Evolutionary conservation across 2,329 filamentous ascomycete species (phyloP), one percentile per base, ranked within the genome.

Genomic region (Exophiala viscosa): DNA sequence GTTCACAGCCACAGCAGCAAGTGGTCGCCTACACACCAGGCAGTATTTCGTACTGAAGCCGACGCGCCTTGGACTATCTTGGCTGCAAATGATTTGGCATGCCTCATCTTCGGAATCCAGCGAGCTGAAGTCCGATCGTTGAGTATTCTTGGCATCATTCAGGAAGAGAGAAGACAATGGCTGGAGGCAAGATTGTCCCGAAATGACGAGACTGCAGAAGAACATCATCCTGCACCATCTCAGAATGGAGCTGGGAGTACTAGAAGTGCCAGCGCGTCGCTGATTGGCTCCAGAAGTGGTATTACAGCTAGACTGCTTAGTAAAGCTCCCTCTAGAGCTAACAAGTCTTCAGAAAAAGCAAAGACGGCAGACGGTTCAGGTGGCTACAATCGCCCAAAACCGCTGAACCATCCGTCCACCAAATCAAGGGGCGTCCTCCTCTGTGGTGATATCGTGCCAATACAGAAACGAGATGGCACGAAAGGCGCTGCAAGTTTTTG

Each of bases 71-170:
- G 90, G 88, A 99, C 92, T 1, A 96, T 99, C 54, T 81, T 96
- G 48, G 89, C 93, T 2, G 93, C 93, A 45, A 99, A 99, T 67
- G 93, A 99, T 67, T 77, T 99, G 44, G 93, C 93, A 14, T 99
- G 93, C 70, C 77, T 99, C 39, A 86, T 97, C n/a, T 99, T 97
- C 72, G 93, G 93, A n/a, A 90, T 99, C 8, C 96, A 91, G n/a
- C 89, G 90, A 66, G 88, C 89, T 3, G 93, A 99, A 70, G 88
- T 99, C 18, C 84, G 90, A 50, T 96, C 90, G 67, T 84, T 97
- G 76, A 92, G 93, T 43, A 97, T 99, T 51, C 72, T 99, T 53
- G 91, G 97, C 67, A 90, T 99, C 28, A 90, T 99, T 14, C 88
- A 92, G 69, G 84, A 91, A 68, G 92, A 96, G 69, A 81, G 90